Conservation (phyloP, 1,139 yeast species). For the Kazachstania sp. region DNA sequence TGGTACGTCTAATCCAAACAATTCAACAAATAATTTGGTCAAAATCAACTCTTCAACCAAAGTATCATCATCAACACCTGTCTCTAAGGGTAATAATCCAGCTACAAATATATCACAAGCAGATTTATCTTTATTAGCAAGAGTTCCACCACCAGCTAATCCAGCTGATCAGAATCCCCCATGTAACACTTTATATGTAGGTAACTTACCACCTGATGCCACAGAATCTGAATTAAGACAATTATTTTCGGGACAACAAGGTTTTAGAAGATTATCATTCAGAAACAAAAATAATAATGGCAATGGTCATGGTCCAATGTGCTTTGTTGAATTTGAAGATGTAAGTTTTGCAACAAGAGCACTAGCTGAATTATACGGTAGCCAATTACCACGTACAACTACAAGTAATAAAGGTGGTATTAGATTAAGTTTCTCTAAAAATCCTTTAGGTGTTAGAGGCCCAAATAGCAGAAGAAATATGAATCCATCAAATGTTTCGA, state of each 20-base stretch:
- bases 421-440: constrained; percentile 84
- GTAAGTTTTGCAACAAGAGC: constrained; percentile 91
- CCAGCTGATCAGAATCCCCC: constrained; percentile 99
- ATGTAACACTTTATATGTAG: constrained; percentile 92
- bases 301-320: constrained; percentile 85
- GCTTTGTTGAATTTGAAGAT: constrained; percentile 97
- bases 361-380: constrained; percentile 84
- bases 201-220: constrained; percentile 95
- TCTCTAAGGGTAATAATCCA: constrained; percentile 1
- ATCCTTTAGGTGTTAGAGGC: constrained; percentile 93
- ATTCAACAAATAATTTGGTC: constrained; percentile 1
- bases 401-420: constrained; percentile 86
- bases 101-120: constrained; percentile 38
- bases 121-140: constrained; percentile 60
- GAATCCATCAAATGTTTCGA: background rate
- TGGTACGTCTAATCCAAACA: constrained; percentile 8
- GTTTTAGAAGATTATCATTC: constrained; percentile 86
- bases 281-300: constrained; percentile 52
- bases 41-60: background rate
- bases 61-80: constrained; percentile 1
- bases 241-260: constrained; percentile 79
- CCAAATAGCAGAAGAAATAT: constrained; percentile 27
- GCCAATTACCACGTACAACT: constrained; percentile 59
- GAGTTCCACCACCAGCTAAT: constrained; percentile 93
- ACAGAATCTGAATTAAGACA: constrained; percentile 87